Conservation (phyloP, 495 filamentous ascomycete genomes). For the Aspergillus nanangensis region DNA sequence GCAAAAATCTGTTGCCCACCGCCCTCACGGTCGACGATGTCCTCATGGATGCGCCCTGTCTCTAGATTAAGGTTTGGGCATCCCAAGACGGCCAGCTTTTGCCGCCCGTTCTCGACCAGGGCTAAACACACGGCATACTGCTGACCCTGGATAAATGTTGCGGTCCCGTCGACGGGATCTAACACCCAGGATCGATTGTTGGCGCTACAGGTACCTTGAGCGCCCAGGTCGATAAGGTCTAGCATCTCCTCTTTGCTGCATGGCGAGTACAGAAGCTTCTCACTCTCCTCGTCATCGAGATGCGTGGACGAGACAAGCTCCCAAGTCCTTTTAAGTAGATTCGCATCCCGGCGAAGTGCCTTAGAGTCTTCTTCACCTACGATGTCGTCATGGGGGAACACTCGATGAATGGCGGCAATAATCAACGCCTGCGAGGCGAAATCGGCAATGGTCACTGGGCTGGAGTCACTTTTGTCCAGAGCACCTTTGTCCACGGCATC, state of each 20-base stretch:
- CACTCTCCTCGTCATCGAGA: conserved; percentile 36
- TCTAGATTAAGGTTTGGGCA: conserved; percentile 50
- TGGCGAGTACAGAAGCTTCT: conserved; percentile 37
- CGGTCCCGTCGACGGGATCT: conserved; percentile 70
- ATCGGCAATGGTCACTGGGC: conserved; percentile 64
- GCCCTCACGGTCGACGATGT: conserved; percentile 43
- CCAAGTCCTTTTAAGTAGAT: conserved; percentile 50
- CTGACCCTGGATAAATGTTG: conserved; percentile 56
- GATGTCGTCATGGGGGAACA: conserved; percentile 54
- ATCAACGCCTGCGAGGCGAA: conserved; percentile 64
- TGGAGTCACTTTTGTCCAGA: conserved; percentile 55
- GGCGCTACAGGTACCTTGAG: conserved; percentile 33
- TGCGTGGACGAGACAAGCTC: conserved; percentile 36
- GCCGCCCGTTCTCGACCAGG: conserved; percentile 42
- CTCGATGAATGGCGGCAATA: conserved; percentile 46
- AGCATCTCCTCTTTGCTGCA: conserved; percentile 52
- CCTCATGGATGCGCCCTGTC: conserved; percentile 37
- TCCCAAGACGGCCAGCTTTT: conserved; percentile 50
- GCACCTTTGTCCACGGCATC: conserved; percentile 40
- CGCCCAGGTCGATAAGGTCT: conserved; percentile 57
- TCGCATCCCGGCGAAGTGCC: conserved; percentile 44
- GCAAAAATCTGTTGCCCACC: conserved; percentile 54
- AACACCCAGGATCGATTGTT: conserved; percentile 56
- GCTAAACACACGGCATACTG: conserved; percentile 64
- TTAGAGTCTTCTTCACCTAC: conserved; percentile 60